phyloP scores from a whole-genome alignment of 768 basidiomycete species.

The Phlegmacium glaucopus region DNA sequence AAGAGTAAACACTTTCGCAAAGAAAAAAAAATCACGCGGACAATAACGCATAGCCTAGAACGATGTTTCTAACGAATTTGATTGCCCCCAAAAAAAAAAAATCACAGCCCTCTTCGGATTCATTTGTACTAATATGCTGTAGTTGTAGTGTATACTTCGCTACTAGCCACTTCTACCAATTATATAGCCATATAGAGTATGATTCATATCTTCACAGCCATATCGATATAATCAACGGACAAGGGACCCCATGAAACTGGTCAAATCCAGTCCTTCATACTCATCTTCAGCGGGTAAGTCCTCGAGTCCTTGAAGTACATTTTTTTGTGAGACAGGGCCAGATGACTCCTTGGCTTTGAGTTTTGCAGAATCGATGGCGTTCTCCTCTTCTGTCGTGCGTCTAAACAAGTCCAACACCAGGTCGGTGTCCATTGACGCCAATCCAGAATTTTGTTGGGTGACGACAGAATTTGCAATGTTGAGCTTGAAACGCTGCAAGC shows the following conservation, averaged over 20 bases:
- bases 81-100: too few species aligned
- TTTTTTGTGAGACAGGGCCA: slow-evolving; percentile 72
- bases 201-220: slow-evolving; percentile 12
- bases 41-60: too few species aligned
- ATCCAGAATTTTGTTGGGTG: slow-evolving; percentile 93
- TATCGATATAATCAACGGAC: slow-evolving; percentile 42
- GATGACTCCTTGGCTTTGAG: slow-evolving; percentile 51
- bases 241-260: slow-evolving; percentile 86
- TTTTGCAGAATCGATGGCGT: slow-evolving; percentile 48
- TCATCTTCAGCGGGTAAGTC: slow-evolving; percentile 92
- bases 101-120: too few species aligned
- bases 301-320: slow-evolving; percentile 83
- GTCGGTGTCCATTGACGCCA: slow-evolving; percentile 96
- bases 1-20: too few species aligned
- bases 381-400: slow-evolving; percentile 78
- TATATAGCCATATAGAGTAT: slow-evolving; percentile 10
- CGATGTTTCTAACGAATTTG: too few species aligned
- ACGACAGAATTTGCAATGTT: slow-evolving; percentile 97
- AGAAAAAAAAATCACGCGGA: too few species aligned
- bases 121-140: too few species aligned
- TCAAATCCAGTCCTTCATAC: slow-evolving; percentile 83
- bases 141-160: too few species aligned
- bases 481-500: slow-evolving; percentile 96
- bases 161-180: neutral
- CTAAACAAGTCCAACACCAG: slow-evolving; percentile 92